Percentiles rank a stretch among this genome's conserved stretches.
Evolutionary conservation across 2,329 filamentous ascomycete genomes (phyloP).

Genomic region (Coleophoma cylindrospora): DNA sequence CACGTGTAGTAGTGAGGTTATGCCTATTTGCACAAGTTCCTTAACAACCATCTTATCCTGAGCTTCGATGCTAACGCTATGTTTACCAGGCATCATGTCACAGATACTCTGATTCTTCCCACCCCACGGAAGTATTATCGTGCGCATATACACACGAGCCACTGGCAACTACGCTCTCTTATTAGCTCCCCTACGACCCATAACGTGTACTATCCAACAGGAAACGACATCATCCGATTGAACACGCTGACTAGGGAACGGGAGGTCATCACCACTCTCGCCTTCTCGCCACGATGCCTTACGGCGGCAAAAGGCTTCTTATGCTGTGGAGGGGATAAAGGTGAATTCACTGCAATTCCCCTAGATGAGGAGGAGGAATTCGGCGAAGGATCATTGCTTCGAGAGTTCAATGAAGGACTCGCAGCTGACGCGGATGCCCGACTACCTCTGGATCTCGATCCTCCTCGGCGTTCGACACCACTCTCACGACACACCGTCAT

Average conservation of each 20-base stretch:
- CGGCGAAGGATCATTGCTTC: neutral
- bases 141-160: constrained; percentile 61
- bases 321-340: constrained; percentile 82
- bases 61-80: neutral
- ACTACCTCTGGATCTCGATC: constrained; percentile 45
- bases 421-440: constrained; percentile 48
- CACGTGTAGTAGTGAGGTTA: neutral
- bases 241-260: constrained; percentile 65
- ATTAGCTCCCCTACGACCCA: constrained; percentile 76
- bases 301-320: constrained; percentile 85
- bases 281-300: constrained; percentile 76
- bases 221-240: constrained; percentile 65
- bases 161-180: constrained; percentile 86
- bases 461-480: constrained; percentile 13
- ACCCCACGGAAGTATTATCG: constrained; percentile 63
- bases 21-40: neutral
- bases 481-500: neutral
- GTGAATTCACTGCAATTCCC: constrained; percentile 59
- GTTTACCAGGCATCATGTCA: constrained; percentile 53
- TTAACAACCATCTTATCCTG: too few relatives aligned
- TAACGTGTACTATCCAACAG: constrained; percentile 79
- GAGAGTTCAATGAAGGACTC: constrained; percentile 2
- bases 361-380: constrained; percentile 13
- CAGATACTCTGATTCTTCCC: constrained; percentile 57
- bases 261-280: constrained; percentile 67